Conservation (phyloP, 345 rosid genomes). For the Toxicodendron radicans region DNA sequence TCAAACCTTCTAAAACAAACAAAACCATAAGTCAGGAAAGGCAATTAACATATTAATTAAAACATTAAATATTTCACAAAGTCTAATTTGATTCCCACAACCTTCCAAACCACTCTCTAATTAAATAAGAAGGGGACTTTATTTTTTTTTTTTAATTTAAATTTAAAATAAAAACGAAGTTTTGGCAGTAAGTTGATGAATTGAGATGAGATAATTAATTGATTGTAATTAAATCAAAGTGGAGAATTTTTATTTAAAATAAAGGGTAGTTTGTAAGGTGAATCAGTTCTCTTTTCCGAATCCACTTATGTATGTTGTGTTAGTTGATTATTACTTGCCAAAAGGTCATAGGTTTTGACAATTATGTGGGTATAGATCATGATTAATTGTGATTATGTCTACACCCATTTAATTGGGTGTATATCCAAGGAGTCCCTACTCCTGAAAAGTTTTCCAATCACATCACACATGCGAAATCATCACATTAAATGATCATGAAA, state of each 20-base stretch:
- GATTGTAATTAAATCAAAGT: constrained; percentile 13
- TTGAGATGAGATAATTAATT: constrained; percentile 10
- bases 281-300: constrained; percentile 20
- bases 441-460: constrained; percentile 4
- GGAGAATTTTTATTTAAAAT: background rate
- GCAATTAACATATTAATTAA: constrained; percentile 9
- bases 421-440: background rate
- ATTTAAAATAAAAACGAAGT: background rate
- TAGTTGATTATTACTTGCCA: constrained; percentile 37
- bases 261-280: background rate
- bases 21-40: constrained; percentile 19
- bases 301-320: constrained; percentile 26
- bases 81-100: constrained; percentile 41
- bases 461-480: constrained; percentile 17
- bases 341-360: constrained; percentile 53
- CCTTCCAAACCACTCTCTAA: constrained; percentile 28
- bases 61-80: constrained; percentile 1
- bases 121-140: background rate
- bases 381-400: constrained; percentile 25
- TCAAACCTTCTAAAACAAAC: constrained; percentile 11
- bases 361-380: constrained; percentile 27
- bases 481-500: constrained; percentile 17
- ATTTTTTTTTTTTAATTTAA: too few species aligned
- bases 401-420: too few species aligned
- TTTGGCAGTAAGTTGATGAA: constrained; percentile 11